Evolutionary conservation across 1,284 basidiomycete genomes (phyloP), one percentile per base, ranked within the genome.

Genomic region (Chalciporus sp.): DNA sequence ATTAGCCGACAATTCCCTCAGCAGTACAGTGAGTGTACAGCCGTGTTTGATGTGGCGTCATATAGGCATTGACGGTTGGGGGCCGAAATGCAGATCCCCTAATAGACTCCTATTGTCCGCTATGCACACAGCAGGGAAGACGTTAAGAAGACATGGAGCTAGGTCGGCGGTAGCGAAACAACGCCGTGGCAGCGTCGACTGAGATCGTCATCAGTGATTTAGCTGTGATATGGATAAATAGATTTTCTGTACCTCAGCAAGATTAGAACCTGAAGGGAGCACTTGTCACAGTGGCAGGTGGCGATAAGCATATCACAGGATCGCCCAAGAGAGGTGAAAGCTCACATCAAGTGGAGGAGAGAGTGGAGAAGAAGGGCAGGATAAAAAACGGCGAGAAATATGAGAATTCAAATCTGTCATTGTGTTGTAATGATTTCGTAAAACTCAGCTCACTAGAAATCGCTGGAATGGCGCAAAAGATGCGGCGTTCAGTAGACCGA

Each of bases 1-100:
- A 53, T 49, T 55, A 90, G 87, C 65, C 85, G 82, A 54, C 82
- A 84, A 65, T 90, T 84, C 68, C 88, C 88, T 43, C 74, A 88
- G 65, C 80, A 82, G 61, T 82, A 79, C 60, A 73, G 81, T 84
- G 57, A 68, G 80, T 67, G 37, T 44, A 48, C 28, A 45, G 20
- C 45, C 44, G 19, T 42, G 33, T 48, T 53, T 47, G 42, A 49
- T 27, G 41, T 17, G 37, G 40, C 19, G 53, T 51, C 55, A 51
- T 40, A 43, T 27, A 49, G 33, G 42, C 44, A 31, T 50, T 67
- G 47, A 66, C 33, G 29, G 23, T 41, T 44, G 27, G 33, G 41
- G 53, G 47, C 31, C 45, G 54, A 51, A 42, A 56, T 59, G 37
- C 61, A 81, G 79, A 71, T 62, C 78, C 69, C 10, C 71, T 76